These are phyloP conservation scores for Vaccinium vitisidaea DNA, from an alignment of 148 eudicot species.

Conservation along the genomic window DNA sequence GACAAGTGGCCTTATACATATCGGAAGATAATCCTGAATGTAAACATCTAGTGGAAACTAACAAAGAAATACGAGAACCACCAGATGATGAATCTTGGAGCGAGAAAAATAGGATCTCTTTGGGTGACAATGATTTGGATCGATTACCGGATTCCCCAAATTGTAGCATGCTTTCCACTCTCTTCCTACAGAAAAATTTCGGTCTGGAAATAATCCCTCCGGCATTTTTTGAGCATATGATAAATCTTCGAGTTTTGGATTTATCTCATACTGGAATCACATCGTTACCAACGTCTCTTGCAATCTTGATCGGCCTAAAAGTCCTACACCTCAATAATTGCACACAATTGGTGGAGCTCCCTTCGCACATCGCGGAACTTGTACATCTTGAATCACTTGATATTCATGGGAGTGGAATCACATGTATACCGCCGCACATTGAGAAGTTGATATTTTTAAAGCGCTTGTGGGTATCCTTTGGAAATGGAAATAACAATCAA, in stretches of 20 bases:
- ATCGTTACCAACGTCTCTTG: constrained; percentile 10
- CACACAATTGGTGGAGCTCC: constrained; percentile 9
- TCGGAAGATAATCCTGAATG: background rate
- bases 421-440: background rate
- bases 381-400: constrained; percentile 21
- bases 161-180: constrained; percentile 19
- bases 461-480: constrained; percentile 18
- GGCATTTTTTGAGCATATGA: constrained; percentile 18
- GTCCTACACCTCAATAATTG: constrained; percentile 15
- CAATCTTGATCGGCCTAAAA: background rate
- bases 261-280: constrained; percentile 13
- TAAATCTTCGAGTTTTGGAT: constrained; percentile 18
- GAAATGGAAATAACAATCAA: background rate
- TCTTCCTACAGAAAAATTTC: constrained; percentile 14
- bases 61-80: background rate
- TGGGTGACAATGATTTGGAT: constrained; percentile 10
- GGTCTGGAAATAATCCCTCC: background rate
- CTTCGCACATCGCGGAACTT: constrained; percentile 2
- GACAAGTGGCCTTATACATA: constrained; percentile 13
- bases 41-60: constrained; percentile 9
- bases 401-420: constrained; percentile 20
- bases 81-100: background rate
- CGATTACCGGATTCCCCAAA: constrained; percentile 13
- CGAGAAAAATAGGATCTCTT: constrained; percentile 20
- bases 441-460: background rate